phyloP scores from a whole-genome alignment of 2,329 filamentous ascomycete genomes.

The Fusarium nematophilum region DNA sequence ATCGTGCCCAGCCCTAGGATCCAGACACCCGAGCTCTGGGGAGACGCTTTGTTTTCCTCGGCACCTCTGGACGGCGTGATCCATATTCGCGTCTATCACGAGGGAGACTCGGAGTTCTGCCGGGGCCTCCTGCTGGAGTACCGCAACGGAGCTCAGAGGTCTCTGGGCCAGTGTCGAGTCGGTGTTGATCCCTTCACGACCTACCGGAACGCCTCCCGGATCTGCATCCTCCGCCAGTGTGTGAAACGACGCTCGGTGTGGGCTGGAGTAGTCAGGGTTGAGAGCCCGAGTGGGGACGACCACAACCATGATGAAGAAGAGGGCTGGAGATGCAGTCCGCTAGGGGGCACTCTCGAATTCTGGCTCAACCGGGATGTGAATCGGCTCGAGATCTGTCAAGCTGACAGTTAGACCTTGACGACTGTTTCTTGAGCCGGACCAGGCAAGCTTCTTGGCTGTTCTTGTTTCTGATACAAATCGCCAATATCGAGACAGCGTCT shows the following conservation, averaged over 20 bases:
- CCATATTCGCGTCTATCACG: too few species aligned
- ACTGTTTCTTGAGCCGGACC: too few species aligned
- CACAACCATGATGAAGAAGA: background rate
- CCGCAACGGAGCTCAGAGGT: background rate
- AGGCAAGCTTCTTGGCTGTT: too few species aligned
- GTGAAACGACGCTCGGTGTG: too few species aligned
- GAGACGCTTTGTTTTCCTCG: too few species aligned
- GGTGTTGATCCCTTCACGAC: background rate
- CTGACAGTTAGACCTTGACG: background rate
- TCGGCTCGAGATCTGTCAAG: background rate
- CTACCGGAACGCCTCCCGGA: background rate
- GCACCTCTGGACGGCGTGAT: too few species aligned
- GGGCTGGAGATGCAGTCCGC: background rate
- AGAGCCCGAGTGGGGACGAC: background rate
- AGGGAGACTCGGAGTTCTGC: background rate
- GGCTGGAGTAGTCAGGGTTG: background rate
- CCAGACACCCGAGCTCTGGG: too few species aligned
- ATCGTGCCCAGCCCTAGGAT: too few species aligned
- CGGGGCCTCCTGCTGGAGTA: conserved; percentile 5
- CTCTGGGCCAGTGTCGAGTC: conserved; percentile 4
- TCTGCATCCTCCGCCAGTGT: background rate
- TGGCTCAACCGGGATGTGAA: background rate
- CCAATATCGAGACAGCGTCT: too few species aligned
- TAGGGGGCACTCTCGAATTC: background rate
- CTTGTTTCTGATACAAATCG: too few species aligned